phyloP scores from a whole-genome alignment of 176 grass and related monocot genomes.

The Oryza punctata region DNA sequence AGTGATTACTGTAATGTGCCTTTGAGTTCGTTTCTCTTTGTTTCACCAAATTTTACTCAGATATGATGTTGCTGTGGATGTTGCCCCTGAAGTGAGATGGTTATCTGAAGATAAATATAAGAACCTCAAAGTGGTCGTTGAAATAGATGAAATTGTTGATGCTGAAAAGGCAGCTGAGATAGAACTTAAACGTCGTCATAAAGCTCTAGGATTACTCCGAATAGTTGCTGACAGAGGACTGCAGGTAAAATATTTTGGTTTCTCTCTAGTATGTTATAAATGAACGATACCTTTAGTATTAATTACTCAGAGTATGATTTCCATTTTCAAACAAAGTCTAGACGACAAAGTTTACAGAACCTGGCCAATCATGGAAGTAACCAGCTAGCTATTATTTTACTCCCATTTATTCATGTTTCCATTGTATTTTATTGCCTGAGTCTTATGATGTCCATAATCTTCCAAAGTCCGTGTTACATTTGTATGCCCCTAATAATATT shows the following conservation, averaged over 20 bases:
- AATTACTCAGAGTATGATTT: slow-evolving; percentile 23
- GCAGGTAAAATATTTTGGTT: slow-evolving; percentile 61
- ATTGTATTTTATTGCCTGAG: background rate
- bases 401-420: background rate
- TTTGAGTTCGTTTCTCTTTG: slow-evolving; percentile 18
- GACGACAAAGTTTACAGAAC: background rate
- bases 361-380: background rate
- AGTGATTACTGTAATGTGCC: background rate
- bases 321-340: background rate
- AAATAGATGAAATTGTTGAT: slow-evolving; percentile 82
- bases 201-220: slow-evolving; percentile 72
- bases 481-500: background rate
- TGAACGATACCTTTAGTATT: background rate
- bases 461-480: background rate
- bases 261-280: slow-evolving; percentile 15
- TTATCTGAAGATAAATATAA: slow-evolving; percentile 85
- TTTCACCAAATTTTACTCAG: slow-evolving; percentile 45
- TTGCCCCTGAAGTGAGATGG: slow-evolving; percentile 78
- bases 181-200: slow-evolving; percentile 77
- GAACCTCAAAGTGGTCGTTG: slow-evolving; percentile 87
- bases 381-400: slow-evolving; percentile 5
- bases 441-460: background rate
- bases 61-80: slow-evolving; percentile 84
- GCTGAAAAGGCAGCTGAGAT: slow-evolving; percentile 66
- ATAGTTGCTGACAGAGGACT: slow-evolving; percentile 84